Conservation (phyloP, 345 rosid genomes). For the Linum lewisii region DNA sequence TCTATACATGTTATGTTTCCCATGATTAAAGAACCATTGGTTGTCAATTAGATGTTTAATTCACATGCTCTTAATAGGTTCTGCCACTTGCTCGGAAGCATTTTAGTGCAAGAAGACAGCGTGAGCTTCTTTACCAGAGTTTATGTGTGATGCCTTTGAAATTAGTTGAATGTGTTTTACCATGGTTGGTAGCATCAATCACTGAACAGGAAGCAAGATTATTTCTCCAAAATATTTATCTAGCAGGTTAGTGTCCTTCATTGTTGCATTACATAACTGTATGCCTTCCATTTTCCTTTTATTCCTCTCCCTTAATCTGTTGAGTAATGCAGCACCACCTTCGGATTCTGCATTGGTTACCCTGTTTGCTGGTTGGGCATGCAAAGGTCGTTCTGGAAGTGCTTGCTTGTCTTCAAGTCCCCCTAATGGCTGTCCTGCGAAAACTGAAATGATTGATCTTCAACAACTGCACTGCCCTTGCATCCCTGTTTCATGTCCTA, state of each 20-base stretch:
- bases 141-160: slow-evolving; percentile 55
- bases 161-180: slow-evolving; percentile 47
- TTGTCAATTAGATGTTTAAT: slow-evolving; percentile 3
- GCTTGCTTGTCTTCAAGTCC: slow-evolving; percentile 35
- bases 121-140: slow-evolving; percentile 53
- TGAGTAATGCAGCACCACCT: slow-evolving; percentile 38
- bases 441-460: slow-evolving; percentile 19
- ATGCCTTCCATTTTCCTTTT: background rate
- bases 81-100: slow-evolving; percentile 55
- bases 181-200: slow-evolving; percentile 48
- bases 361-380: slow-evolving; percentile 53
- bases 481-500: slow-evolving; percentile 12
- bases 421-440: slow-evolving; percentile 34
- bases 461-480: slow-evolving; percentile 17
- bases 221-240: slow-evolving; percentile 43
- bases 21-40: background rate
- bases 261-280: background rate
- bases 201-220: slow-evolving; percentile 39
- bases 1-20: background rate
- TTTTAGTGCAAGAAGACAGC: slow-evolving; percentile 43
- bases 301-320: slow-evolving; percentile 13
- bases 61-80: slow-evolving; percentile 26
- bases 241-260: slow-evolving; percentile 35
- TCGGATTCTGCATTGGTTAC: slow-evolving; percentile 50
- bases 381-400: slow-evolving; percentile 37